A percentile compares a stretch with the other conserved stretches of the same genome.
These are phyloP conservation scores for Aspergillus carbonarius DNA, from an alignment of 2,329 filamentous ascomycete genomes.

Conservation along the genomic window DNA sequence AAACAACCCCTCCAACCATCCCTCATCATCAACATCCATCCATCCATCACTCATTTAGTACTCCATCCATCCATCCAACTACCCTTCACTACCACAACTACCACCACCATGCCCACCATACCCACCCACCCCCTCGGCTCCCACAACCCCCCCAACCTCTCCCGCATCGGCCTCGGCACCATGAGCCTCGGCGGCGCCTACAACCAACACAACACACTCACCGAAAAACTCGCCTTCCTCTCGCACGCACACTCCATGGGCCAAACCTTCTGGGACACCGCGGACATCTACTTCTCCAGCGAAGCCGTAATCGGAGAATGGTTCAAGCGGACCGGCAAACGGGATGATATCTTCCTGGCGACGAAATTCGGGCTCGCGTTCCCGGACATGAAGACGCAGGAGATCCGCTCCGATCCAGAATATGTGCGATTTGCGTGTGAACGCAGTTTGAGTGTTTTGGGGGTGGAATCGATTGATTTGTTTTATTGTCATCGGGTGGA, in stretches of 20 bases:
- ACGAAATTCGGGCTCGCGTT: constrained; percentile 38
- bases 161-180: constrained; percentile 26
- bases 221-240: constrained; percentile 23
- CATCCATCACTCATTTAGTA: background rate
- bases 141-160: constrained; percentile 22
- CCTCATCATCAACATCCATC: no score
- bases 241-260: constrained; percentile 33
- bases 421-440: constrained; percentile 38
- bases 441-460: constrained; percentile 36
- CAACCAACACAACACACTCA: constrained; percentile 15
- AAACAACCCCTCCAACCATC: no score
- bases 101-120: background rate
- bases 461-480: constrained; percentile 42
- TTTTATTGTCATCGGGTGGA: constrained; percentile 50
- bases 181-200: constrained; percentile 27
- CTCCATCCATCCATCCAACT: background rate
- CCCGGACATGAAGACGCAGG: constrained; percentile 16
- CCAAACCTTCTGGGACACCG: constrained; percentile 34
- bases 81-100: no score
- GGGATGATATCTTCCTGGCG: constrained; percentile 43
- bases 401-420: constrained; percentile 37
- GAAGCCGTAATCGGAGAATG: constrained; percentile 38
- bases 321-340: constrained; percentile 40
- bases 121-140: constrained; percentile 16
- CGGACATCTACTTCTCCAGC: constrained; percentile 33